A percentile compares a stretch with the other conserved stretches of the same genome.
phyloP scores from a whole-genome alignment of 148 eudicot species.

The Limonium bicolor region DNA sequence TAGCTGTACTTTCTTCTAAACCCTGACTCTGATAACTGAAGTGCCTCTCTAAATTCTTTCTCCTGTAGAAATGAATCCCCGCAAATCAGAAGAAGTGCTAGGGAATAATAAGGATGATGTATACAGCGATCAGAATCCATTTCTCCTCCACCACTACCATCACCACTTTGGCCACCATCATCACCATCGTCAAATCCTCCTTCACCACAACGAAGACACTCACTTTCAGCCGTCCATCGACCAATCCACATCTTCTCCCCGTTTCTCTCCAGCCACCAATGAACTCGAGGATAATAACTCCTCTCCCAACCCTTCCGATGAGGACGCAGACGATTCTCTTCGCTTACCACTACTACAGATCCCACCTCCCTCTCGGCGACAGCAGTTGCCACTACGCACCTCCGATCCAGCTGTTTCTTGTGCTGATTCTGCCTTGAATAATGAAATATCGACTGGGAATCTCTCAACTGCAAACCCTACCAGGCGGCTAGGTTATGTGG shows the following conservation, averaged over 20 bases:
- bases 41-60: not conserved
- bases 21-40: too few relatives aligned
- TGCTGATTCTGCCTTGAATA: constrained; percentile 3
- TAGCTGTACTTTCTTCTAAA: too few relatives aligned
- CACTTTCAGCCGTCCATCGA: constrained; percentile 13
- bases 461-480: constrained; percentile 1
- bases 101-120: too few relatives aligned
- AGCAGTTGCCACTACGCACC: not conserved
- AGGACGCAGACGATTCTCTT: constrained; percentile 3
- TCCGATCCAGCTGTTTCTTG: not conserved
- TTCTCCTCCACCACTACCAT: constrained; percentile 21
- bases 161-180: constrained; percentile 17
- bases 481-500: constrained; percentile 13
- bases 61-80: constrained; percentile 31
- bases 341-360: not conserved
- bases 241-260: constrained; percentile 17
- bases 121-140: too few relatives aligned
- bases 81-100: constrained; percentile 43
- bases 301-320: constrained; percentile 10
- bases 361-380: constrained; percentile 2
- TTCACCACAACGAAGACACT: constrained; percentile 1
- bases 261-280: constrained; percentile 28
- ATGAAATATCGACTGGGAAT: constrained; percentile 2
- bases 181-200: constrained; percentile 11
- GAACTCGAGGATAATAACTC: constrained; percentile 29